These are phyloP conservation scores for Peniophora sp. DNA, from an alignment of 1,284 basidiomycete species.

Conservation along the genomic window DNA sequence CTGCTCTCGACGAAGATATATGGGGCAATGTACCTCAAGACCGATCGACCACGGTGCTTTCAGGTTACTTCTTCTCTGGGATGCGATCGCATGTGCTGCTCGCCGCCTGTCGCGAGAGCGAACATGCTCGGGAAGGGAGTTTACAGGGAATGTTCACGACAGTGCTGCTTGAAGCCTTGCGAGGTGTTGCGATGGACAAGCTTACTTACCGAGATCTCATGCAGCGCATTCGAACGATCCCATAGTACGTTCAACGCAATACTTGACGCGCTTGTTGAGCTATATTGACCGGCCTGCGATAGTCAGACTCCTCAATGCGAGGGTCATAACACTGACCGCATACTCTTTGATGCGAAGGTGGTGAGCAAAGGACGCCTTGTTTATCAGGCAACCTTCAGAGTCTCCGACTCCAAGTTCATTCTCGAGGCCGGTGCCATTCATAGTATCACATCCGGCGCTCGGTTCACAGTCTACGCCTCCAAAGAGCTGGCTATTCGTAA, in stretches of 20 bases:
- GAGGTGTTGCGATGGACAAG: constrained; percentile 2
- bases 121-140: constrained; percentile 10
- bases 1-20: neutral
- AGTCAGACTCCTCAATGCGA: constrained; percentile 16
- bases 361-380: constrained; percentile 4
- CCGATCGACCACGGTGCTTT: neutral
- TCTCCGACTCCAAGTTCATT: constrained; percentile 5
- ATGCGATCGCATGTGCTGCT: constrained; percentile 16
- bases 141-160: constrained; percentile 11
- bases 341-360: constrained; percentile 11
- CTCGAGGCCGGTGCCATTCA: constrained; percentile 13
- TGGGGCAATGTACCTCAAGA: neutral
- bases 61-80: constrained; percentile 8
- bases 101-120: constrained; percentile 12
- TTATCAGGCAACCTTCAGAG: constrained; percentile 2
- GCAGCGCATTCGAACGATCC: constrained; percentile 4
- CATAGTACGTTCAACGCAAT: constrained; percentile 4
- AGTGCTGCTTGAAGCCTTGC: constrained; percentile 7
- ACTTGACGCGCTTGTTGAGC: neutral
- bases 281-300: neutral
- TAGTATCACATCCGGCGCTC: constrained; percentile 9
- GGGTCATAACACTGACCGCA: constrained; percentile 10
- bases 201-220: constrained; percentile 13
- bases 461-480: constrained; percentile 6
- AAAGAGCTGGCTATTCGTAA: neutral